Base-by-base conservation (phyloP, 2,329 filamentous ascomycete species). In the Colletotrichum sp. region DNA sequence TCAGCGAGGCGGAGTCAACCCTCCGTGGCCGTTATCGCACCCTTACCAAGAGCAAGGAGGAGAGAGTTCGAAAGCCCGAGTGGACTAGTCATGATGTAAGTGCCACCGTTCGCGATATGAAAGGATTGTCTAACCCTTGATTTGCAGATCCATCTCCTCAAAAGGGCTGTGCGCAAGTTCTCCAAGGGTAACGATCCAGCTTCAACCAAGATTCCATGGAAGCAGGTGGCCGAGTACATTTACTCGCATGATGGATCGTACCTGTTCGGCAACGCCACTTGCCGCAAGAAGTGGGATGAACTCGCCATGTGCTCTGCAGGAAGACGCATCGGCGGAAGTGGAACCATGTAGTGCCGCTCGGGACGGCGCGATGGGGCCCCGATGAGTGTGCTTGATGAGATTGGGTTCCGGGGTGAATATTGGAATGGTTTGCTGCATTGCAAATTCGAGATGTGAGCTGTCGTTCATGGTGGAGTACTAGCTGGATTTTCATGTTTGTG, bases 1-100 rank as follows among this genome's bases (percentile, higher is more conserved):
- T 93, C 77, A 83, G 81, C 1, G 92, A 94, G 79, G 92, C 93
- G 2, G 93, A 95, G 83, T 94, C 93, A 13, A 96, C 94, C 1
- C 86, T 96, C 48, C 89, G 94, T 16, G 94, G 94, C 0, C 89
- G 93, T 0, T 92, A 90, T 78, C 87, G 94, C 6, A 91, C 89
- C 4, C 82, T 95, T 79, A 94, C 91, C 9, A 95, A 94, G 84
- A 83, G 84, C 14, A 91, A 91, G 78, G 86, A 89, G 38, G 87
- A 91, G 72, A 87, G 94, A 7, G 90, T 94, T 4, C 87, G 94
- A 9, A 92, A 90, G 82, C 94, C 94, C 0, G 83, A 88, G 73
- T 96, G 94, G 93, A 86, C 82, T 1, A 84, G 86, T 0, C 83
- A 85, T 3, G 93, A 96, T 84, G 93, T 95, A 83, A 88, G 93